These are phyloP conservation scores for Arthrobotrys sphaeroides DNA, from an alignment of 2,329 filamentous ascomycete genomes.

Conservation along the genomic window DNA sequence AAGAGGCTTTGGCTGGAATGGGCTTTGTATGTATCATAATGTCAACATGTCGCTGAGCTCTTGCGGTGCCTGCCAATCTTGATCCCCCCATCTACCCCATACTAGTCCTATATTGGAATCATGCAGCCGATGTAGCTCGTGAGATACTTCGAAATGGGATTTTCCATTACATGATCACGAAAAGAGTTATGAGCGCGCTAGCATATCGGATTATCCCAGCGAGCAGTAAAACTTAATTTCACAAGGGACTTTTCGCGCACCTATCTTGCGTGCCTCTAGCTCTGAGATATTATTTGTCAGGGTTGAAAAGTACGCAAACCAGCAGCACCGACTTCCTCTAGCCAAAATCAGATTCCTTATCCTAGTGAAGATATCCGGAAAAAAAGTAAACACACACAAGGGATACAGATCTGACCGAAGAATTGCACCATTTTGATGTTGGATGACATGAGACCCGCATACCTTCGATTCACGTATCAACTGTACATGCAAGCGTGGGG, in stretches of 20 bases:
- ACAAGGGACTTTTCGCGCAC: background rate
- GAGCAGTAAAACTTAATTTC: background rate
- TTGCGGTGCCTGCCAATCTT: background rate
- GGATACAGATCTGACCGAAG: background rate
- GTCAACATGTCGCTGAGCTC: no score
- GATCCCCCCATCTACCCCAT: background rate
- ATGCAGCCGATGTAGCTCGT: background rate
- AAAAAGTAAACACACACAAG: background rate
- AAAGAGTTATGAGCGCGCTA: constrained; percentile 2
- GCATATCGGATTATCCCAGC: background rate
- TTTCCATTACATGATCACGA: background rate
- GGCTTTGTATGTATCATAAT: no score
- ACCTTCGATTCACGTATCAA: background rate
- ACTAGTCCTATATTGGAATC: constrained; percentile 4
- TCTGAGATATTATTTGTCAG: no score
- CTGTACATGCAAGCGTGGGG: background rate
- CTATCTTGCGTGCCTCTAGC: background rate
- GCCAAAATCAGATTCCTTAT: background rate
- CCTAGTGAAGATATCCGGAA: background rate
- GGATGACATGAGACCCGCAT: constrained; percentile 26
- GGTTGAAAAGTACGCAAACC: no score
- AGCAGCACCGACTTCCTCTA: background rate
- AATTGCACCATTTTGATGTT: constrained; percentile 28
- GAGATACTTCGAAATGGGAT: constrained; percentile 15
- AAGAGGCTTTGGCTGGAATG: no score